phyloP scores from a whole-genome alignment of 192 early-diverging fungal species.

The Coemansia sp. region DNA sequence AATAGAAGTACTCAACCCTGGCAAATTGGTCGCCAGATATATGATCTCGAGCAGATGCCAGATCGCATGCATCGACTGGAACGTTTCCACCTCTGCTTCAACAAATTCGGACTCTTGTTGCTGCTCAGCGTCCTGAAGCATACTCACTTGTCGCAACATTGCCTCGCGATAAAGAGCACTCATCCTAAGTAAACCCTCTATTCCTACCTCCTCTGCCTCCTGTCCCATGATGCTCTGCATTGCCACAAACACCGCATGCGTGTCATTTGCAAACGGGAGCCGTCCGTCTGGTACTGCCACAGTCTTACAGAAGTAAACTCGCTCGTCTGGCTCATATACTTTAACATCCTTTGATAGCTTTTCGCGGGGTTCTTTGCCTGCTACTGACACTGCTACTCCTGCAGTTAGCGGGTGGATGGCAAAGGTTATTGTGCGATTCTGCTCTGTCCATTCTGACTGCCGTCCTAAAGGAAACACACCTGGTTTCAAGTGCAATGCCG shows the following conservation, averaged over 20 bases:
- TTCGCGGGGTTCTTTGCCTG: constrained; percentile 30
- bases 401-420: constrained; percentile 25
- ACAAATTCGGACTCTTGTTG: constrained; percentile 16
- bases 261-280: constrained; percentile 41
- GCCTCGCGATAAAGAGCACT: constrained; percentile 50
- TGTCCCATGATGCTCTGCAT: constrained; percentile 35
- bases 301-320: constrained; percentile 23
- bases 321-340: constrained; percentile 31
- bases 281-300: constrained; percentile 21
- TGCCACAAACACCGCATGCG: constrained; percentile 45
- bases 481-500: constrained; percentile 11
- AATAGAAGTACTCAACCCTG: constrained; percentile 25
- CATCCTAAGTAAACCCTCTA: constrained; percentile 22
- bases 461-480: constrained; percentile 30
- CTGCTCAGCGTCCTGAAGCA: constrained; percentile 19
- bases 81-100: constrained; percentile 16
- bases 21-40: constrained; percentile 30
- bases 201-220: neutral
- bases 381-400: constrained; percentile 25
- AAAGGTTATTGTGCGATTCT: constrained; percentile 41
- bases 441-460: constrained; percentile 25
- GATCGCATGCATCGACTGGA: constrained; percentile 46
- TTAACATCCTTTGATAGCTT: neutral
- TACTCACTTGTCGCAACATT: constrained; percentile 38
- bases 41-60: constrained; percentile 54